Base-by-base conservation (phyloP, 2,329 filamentous ascomycete species). In the Lasiodiplodia citricola region DNA sequence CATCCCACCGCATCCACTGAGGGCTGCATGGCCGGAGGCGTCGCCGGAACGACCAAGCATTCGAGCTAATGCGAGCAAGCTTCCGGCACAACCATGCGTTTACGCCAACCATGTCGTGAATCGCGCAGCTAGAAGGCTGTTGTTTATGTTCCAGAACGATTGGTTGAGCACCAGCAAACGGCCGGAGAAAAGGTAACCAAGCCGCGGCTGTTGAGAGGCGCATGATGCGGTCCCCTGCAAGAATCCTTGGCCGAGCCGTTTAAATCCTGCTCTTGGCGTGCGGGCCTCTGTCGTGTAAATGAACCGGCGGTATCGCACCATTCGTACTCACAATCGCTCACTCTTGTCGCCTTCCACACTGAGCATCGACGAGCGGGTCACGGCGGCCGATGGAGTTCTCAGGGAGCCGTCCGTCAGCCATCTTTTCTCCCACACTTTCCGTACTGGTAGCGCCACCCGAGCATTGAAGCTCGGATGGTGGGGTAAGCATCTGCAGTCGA, bases 291-390 rank as follows among this genome's bases (percentile, higher is more conserved):
- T 63, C 44, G 44, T 37, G 60, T 52, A 52, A 38, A 52, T 64
- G 47, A 64, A n/a, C 37, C 35, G 51, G 60, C 47, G 44, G 28
- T 28, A 64, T 64, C 44, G 60, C 60, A 64, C 21, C 60, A 64
- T 64, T n/a, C 44, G 18, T 38, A 16, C 6, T 21, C 25, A 50
- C n/a, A 25, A 64, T 54, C 44, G 60, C 58, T 64, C 60, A 52
- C 47, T 52, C 25, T 64, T 64, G 28, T 31, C 47, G 28, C 60
- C 60, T 64, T 52, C 60, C 60, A 23, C 60, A 37, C 47, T 64
- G 44, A 64, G 60, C 28, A 25, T 28, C 60, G 28, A 52, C 21
- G 44, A 21, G 25, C 38, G 41, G 57, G 21, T 51, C 44, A 35
- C 16, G 10, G 8, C 41, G 14, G 44, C 18, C 41, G 25, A 41